Percentiles rank a stretch among this genome's conserved stretches.
phyloP scores from a whole-genome alignment of 192 early-diverging fungal species.

The Dissophora ornata region DNA sequence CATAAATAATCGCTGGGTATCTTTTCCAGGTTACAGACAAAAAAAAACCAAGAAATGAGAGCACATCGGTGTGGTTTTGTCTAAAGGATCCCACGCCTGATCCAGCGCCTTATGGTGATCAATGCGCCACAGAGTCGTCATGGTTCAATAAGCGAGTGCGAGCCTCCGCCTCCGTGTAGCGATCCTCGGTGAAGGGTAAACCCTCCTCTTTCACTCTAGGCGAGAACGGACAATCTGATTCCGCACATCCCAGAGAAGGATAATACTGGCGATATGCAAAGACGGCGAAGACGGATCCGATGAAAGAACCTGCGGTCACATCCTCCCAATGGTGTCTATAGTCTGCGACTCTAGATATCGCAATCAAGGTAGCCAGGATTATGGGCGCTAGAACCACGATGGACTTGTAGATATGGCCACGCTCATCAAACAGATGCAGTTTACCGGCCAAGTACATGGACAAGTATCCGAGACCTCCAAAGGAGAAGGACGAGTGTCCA shows the following conservation, averaged over 20 bases:
- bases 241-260: constrained; percentile 49
- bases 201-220: constrained; percentile 29
- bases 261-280: constrained; percentile 80
- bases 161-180: constrained; percentile 14
- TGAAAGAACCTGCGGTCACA: constrained; percentile 66
- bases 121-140: neutral
- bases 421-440: constrained; percentile 74
- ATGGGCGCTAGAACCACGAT: constrained; percentile 71
- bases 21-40: too few relatives aligned
- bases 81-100: constrained; percentile 22
- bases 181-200: constrained; percentile 11
- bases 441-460: constrained; percentile 79
- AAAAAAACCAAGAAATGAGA: too few relatives aligned
- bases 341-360: constrained; percentile 74
- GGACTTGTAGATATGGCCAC: constrained; percentile 75
- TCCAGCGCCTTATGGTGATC: neutral
- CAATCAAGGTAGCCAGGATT: constrained; percentile 68
- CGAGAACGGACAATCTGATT: constrained; percentile 37
- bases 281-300: constrained; percentile 70
- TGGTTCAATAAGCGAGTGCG: neutral
- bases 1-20: too few relatives aligned
- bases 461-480: constrained; percentile 77
- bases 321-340: constrained; percentile 88
- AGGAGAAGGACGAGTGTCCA: constrained; percentile 87
- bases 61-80: constrained; percentile 7